Percentiles rank a stretch among this genome's conserved stretches.
Conservation (phyloP, 805 yeast genomes). For the Huiozyma naganishii region DNA sequence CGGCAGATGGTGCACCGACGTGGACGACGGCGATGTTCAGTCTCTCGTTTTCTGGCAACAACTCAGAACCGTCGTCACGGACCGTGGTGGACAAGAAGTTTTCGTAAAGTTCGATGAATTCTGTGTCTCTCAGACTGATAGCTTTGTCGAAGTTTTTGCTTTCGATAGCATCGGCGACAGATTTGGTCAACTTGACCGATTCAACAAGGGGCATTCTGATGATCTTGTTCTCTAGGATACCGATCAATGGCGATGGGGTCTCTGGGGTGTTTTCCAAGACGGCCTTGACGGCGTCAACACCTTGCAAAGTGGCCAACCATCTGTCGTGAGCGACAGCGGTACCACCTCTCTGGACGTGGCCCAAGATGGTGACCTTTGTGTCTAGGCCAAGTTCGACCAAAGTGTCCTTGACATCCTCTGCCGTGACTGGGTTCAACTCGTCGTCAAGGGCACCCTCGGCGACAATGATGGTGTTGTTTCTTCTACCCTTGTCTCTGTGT, state of each 20-base stretch:
- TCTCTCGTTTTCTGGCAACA: slow-evolving; percentile 49
- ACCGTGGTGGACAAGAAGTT: slow-evolving; percentile 64
- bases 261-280: slow-evolving; percentile 79
- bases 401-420: slow-evolving; percentile 72
- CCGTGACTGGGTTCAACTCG: slow-evolving; percentile 68
- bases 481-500: slow-evolving; percentile 78
- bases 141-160: slow-evolving; percentile 76
- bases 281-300: slow-evolving; percentile 94
- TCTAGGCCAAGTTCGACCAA: slow-evolving; percentile 80
- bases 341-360: slow-evolving; percentile 99
- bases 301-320: slow-evolving; percentile 85
- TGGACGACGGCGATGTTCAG: slow-evolving; percentile 76
- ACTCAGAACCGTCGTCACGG: slow-evolving; percentile 51
- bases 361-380: slow-evolving; percentile 88
- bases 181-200: slow-evolving; percentile 76
- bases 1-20: slow-evolving; percentile 97
- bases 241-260: slow-evolving; percentile 92
- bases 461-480: slow-evolving; percentile 92
- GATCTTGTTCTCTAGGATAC: slow-evolving; percentile 77
- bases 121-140: slow-evolving; percentile 76
- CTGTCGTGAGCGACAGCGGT: slow-evolving; percentile 94
- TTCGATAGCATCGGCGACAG: slow-evolving; percentile 84
- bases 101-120: slow-evolving; percentile 67
- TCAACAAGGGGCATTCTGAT: slow-evolving; percentile 79
- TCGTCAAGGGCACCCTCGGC: slow-evolving; percentile 95